A percentile compares a stretch with the other conserved stretches of the same genome.
These are phyloP conservation scores for Lactarius vividus DNA, from an alignment of 768 basidiomycete genomes.

Conservation along the genomic window DNA sequence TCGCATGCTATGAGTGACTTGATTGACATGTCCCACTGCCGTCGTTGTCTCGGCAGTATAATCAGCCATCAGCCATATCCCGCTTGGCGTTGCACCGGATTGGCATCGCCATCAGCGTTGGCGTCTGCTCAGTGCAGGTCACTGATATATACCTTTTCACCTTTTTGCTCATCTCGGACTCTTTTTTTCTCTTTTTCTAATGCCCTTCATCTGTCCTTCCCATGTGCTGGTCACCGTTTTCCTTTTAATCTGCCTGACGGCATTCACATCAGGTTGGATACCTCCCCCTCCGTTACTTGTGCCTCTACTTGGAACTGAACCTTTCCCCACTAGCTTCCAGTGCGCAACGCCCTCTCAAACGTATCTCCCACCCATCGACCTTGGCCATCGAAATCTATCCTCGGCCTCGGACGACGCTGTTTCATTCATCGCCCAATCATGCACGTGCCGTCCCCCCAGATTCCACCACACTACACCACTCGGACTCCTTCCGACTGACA, in stretches of 20 bases:
- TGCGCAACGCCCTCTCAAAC: slow-evolving; percentile 38
- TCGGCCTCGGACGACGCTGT: slow-evolving; percentile 35
- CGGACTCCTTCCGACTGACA: slow-evolving; percentile 69
- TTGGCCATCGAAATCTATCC: slow-evolving; percentile 45
- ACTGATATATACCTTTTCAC: background rate
- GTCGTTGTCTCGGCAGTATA: background rate
- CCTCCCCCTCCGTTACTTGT: background rate
- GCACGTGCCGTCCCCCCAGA: slow-evolving; percentile 33
- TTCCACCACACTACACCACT: slow-evolving; percentile 54
- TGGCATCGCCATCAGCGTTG: background rate
- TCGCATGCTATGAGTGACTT: background rate
- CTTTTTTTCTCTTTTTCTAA: background rate
- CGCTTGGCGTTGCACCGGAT: background rate
- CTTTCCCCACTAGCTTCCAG: slow-evolving; percentile 22
- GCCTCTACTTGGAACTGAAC: background rate
- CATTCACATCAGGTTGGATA: slow-evolving; percentile 17
- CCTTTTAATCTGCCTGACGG: slow-evolving; percentile 16
- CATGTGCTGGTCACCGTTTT: slow-evolving; percentile 29
- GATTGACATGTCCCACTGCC: no score
- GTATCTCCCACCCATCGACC: slow-evolving; percentile 38
- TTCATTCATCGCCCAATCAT: background rate
- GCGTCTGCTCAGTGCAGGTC: background rate
- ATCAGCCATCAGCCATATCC: background rate
- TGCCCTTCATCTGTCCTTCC: slow-evolving; percentile 7
- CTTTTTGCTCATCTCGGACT: background rate